Base-by-base conservation (phyloP, 208 protist species). In the Lotmaria passim region DNA sequence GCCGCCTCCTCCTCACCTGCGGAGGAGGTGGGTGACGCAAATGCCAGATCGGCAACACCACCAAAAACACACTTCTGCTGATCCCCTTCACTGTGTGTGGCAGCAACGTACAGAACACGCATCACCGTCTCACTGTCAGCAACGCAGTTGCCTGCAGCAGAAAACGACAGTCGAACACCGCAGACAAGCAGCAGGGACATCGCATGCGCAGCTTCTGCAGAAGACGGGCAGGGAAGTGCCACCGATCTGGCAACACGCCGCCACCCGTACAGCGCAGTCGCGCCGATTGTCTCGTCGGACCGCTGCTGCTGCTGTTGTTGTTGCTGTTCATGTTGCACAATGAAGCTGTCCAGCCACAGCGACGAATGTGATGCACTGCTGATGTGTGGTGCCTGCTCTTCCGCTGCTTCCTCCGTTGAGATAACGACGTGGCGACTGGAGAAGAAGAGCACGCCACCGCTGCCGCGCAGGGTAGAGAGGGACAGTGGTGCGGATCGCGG, bases 361-460 rank as follows among this genome's bases (percentile, higher is more conserved):
- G 19, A 17, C 26, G 36, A n/a, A n/a, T n/a, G 28, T 31, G 11
- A 6, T 21, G 26, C 36, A 4, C 2, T 14, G 34, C 21, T 38
- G 2, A 4, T 23, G 7, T 1, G 1, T 31, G 24, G 17, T 19
- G 23, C 5, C 15, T 31, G 33, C 41, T 28, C 19, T 24, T 11
- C 19, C 3, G 6, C 28, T 23, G 55, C 5, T 17, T 48, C 39
- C 50, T 75, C 61, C n/a, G 81, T 71, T 50, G 62, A 53, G 17
- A 91, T 55, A n/a, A 91, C 66, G 19, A 86, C 80, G 30, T 87
- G 75, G 17, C 82, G 75, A 23, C 82, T 75, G 26, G 71, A 82
- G 44, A 81, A 7, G 52, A 91, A 88, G 8, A 85, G 12, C 53
- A 91, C 65, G 15, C 86, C 86, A 7, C 78, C 65, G 4, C 50